Evolutionary conservation across 306 rosid genomes (phyloP).

Genomic region (Prunus mongolica): DNA sequence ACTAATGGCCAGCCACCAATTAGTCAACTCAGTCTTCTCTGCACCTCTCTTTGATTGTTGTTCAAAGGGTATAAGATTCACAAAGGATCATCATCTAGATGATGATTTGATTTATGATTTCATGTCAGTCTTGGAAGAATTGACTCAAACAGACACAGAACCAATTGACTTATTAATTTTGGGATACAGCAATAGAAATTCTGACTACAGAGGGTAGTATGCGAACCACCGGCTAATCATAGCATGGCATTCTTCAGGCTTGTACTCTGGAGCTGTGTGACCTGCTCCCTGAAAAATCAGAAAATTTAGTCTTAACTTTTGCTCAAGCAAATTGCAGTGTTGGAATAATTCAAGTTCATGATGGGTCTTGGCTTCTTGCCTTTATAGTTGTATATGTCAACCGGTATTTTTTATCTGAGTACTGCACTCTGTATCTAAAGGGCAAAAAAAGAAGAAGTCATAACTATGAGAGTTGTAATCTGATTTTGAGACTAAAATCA

Average conservation of each 20-base stretch:
- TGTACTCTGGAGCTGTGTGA: conserved; percentile 10
- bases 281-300: neutral
- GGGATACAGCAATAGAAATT: neutral
- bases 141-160: no score
- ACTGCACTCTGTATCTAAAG: conserved; percentile 13
- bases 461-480: neutral
- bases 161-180: neutral
- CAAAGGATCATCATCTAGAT: no score
- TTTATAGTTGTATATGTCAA: conserved; percentile 4
- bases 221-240: conserved; percentile 5
- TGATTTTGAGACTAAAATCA: neutral
- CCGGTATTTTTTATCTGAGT: neutral
- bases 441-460: neutral
- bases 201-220: neutral
- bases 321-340: neutral
- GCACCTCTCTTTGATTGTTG: no score
- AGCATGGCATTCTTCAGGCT: conserved; percentile 4
- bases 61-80: no score
- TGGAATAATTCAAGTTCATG: neutral
- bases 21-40: no score
- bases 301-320: neutral
- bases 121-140: no score
- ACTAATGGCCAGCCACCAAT: no score
- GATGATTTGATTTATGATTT: no score
- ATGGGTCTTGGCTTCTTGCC: conserved; percentile 5